Evolutionary conservation across 2,329 filamentous ascomycete genomes (phyloP).

Genomic region (Keithomyces neogunnii): DNA sequence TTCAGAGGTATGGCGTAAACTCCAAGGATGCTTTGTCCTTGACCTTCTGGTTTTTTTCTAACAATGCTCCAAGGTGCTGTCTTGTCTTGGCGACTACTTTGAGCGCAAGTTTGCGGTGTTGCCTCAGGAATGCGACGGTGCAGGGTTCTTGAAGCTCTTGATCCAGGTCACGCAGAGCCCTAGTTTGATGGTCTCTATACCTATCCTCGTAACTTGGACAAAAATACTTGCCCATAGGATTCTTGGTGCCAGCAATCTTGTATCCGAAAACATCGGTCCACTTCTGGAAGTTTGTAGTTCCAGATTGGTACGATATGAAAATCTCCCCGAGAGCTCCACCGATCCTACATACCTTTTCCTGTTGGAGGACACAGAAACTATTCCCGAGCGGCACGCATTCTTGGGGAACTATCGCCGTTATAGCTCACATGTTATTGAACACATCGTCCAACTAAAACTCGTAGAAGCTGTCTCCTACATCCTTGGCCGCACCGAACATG

Average conservation of each 20-base stretch:
- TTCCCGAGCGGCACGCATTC: constrained; percentile 90
- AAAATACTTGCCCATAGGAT: constrained; percentile 65
- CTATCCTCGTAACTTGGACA: constrained; percentile 83
- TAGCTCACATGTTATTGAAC: constrained; percentile 78
- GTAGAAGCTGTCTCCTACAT: constrained; percentile 84
- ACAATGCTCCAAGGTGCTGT: constrained; percentile 55
- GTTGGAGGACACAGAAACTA: constrained; percentile 87
- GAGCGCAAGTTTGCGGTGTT: constrained; percentile 66
- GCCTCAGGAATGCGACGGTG: constrained; percentile 55
- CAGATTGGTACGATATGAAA: constrained; percentile 80
- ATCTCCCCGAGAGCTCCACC: constrained; percentile 70
- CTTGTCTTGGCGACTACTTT: constrained; percentile 75
- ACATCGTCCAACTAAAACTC: constrained; percentile 72
- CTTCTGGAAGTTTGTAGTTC: constrained; percentile 77
- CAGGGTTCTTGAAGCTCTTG: constrained; percentile 71
- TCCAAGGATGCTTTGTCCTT: background rate
- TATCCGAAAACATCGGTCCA: constrained; percentile 58
- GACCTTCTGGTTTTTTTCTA: constrained; percentile 5
- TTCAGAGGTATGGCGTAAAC: constrained; percentile 58
- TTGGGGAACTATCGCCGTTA: constrained; percentile 92
- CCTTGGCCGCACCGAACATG: constrained; percentile 65
- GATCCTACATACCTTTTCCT: constrained; percentile 76
- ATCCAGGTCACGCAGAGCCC: constrained; percentile 72
- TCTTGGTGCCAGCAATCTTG: constrained; percentile 55
- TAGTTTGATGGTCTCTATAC: constrained; percentile 89